A percentile compares a stretch with the other conserved stretches of the same genome.
Evolutionary conservation across 345 rosid species (phyloP).

Genomic region (Melaleuca quinquenervia): DNA sequence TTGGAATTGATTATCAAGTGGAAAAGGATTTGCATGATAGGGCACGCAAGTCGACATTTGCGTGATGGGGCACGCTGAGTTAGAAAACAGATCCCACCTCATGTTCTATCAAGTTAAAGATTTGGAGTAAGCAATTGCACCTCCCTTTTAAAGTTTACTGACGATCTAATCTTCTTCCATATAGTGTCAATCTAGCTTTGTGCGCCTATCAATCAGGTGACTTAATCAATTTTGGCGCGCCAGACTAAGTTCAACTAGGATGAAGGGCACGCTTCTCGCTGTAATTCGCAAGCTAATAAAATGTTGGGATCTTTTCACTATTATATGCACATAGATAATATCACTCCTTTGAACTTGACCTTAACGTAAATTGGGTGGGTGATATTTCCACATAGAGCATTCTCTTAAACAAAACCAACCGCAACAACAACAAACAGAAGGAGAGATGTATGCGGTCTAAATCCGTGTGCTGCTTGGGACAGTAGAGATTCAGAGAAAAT

Average conservation of each 20-base stretch:
- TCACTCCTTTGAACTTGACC: neutral
- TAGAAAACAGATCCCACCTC: neutral
- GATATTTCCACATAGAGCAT: neutral
- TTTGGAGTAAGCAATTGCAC: neutral
- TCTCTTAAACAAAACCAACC: neutral
- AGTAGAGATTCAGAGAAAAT: neutral
- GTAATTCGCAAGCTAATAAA: neutral
- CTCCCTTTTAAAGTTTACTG: neutral
- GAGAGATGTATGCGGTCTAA: neutral
- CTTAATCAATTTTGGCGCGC: neutral
- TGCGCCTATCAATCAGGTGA: neutral
- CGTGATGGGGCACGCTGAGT: neutral
- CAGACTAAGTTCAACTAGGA: neutral
- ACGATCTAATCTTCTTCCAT: neutral
- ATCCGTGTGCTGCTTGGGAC: neutral
- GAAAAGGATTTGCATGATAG: neutral
- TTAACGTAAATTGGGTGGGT: neutral
- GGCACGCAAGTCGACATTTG: neutral
- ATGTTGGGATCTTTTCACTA: neutral
- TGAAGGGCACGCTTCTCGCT: neutral
- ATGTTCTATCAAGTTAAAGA: neutral
- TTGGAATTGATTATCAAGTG: neutral
- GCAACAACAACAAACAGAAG: neutral
- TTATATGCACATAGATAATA: neutral
- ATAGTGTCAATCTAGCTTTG: neutral